phyloP scores from a whole-genome alignment of 441 rosid species.

The Erodium texanum region DNA sequence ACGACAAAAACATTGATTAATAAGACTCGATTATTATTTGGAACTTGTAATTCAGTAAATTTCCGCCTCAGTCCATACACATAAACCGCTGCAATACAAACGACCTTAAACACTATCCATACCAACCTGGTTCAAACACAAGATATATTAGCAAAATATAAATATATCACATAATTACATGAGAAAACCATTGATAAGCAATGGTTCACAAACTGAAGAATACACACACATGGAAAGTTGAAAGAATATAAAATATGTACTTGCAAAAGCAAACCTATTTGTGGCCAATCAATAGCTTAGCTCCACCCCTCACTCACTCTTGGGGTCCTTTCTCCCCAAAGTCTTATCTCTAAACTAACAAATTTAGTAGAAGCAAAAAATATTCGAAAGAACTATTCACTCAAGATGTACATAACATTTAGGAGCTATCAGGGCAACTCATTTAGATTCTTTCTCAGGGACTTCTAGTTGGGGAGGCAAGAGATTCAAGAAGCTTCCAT shows the following conservation, averaged over 20 bases:
- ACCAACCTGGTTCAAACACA: no score
- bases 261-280: conserved; percentile 12
- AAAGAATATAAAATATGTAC: conserved; percentile 34
- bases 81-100: no score
- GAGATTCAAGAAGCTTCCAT: conserved; percentile 75
- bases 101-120: no score
- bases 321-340: conserved; percentile 26
- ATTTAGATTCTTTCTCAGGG: conserved; percentile 36
- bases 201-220: not conserved
- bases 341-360: conserved; percentile 13
- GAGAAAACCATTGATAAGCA: not conserved
- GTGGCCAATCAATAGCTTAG: conserved; percentile 27
- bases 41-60: no score
- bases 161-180: not conserved
- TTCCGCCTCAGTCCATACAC: no score
- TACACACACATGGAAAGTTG: not conserved
- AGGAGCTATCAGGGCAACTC: conserved; percentile 13
- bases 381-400: conserved; percentile 22
- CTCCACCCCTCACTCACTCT: conserved; percentile 20
- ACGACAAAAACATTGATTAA: no score
- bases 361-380: conserved; percentile 16
- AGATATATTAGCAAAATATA: no score
- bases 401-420: conserved; percentile 12
- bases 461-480: conserved; percentile 57
- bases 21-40: no score